Base-by-base conservation (phyloP, 192 early-diverging fungal species). In the Coemansia sp. region DNA sequence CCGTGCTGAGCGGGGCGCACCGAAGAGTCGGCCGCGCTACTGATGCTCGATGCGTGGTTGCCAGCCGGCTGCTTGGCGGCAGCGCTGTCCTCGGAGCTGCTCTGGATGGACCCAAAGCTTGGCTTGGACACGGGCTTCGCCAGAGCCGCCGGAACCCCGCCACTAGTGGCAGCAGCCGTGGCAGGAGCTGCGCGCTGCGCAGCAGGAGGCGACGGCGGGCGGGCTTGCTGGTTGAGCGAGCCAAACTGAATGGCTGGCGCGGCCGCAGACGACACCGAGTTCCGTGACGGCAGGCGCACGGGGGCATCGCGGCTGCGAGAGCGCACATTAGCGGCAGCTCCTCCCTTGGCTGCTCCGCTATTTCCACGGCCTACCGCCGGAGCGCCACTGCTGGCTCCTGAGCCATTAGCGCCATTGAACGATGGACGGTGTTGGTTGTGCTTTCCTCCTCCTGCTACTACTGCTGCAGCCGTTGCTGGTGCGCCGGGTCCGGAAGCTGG, bases 241-340 rank as follows among this genome's bases (percentile, higher is more conserved):
- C 82, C 82, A 66, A 84, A 84, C 72, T 84, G 82, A 39, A 84
- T 80, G 33, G 72, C 65, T 10, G 81, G 65, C 23, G 71, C 53
- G 7, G 63, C 42, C 0, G 60, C 62, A 37, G 73, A 64, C 3
- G 69, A 65, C 13, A 75, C 78, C 31, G 69, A 72, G 63, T 72
- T 81, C 18, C 78, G 62, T 14, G 65, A 68, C 6, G 78, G 78
- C 56, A 81, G 64, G 20, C 78, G 73, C 58, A 81, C 78, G 14
- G 78, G 69, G 3, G 69, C 59, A 11, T 81, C 73, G 34, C 66
- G 65, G 50, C 69, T 67, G 37, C 60, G 71, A 31, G 69, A 67
- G 52, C 71, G 71, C 34, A 47, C 59, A n/a, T n/a, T n/a, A 21
- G 50, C 59, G 2, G 48, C 11, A 26, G 21, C 21, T 4, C 23